These are phyloP conservation scores for Botrytis squamosa DNA, from an alignment of 2,329 filamentous ascomycete species.

Conservation along the genomic window DNA sequence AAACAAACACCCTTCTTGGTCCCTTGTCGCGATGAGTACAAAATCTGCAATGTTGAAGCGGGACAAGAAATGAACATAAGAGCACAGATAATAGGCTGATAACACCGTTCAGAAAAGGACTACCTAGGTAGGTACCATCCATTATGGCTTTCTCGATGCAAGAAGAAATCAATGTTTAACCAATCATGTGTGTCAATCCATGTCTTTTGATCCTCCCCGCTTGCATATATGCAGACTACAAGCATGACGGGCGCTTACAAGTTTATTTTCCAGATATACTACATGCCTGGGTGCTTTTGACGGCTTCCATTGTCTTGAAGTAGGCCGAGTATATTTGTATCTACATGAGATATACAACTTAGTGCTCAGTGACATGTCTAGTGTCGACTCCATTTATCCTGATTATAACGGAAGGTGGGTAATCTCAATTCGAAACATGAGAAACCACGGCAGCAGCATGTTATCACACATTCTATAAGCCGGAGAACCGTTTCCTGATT, in stretches of 20 bases:
- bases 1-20: slow-evolving; percentile 4
- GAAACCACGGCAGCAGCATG: background rate
- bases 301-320: slow-evolving; percentile 1
- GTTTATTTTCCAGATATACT: background rate
- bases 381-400: background rate
- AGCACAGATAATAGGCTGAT: background rate
- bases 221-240: slow-evolving; percentile 14
- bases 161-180: background rate
- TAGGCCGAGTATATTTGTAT: slow-evolving; percentile 1
- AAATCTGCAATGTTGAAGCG: background rate
- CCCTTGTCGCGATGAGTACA: background rate
- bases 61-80: background rate
- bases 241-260: slow-evolving; percentile 18
- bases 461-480: background rate
- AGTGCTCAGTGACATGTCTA: background rate
- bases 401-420: background rate
- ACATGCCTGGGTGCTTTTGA: background rate
- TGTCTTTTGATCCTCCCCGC: slow-evolving; percentile 19
- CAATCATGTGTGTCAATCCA: slow-evolving; percentile 8
- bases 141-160: slow-evolving; percentile 1
- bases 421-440: slow-evolving; percentile 11
- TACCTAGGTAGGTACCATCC: background rate
- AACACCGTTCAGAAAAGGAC: background rate
- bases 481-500: background rate
- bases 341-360: background rate